Conservation (phyloP, 2,329 filamentous ascomycete species). For the Bipolaris bicolor region DNA sequence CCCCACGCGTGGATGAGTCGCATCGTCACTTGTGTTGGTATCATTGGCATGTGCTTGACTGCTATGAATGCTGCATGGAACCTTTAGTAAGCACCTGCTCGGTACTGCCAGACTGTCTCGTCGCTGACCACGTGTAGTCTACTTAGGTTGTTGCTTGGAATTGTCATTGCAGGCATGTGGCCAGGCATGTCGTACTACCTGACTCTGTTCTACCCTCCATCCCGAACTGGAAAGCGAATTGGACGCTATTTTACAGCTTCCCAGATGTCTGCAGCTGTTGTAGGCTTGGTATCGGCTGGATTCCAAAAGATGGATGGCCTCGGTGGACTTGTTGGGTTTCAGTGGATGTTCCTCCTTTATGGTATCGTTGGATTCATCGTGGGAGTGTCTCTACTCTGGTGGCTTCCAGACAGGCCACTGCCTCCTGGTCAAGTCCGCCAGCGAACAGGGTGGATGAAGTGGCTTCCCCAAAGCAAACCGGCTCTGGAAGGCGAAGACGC, state of each 20-base stretch:
- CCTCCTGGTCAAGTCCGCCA: constrained; percentile 69
- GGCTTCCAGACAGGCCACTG: constrained; percentile 83
- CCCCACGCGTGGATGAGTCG: constrained; percentile 91
- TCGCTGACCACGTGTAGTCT: constrained; percentile 52
- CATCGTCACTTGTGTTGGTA: constrained; percentile 84
- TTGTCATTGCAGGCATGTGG: constrained; percentile 94
- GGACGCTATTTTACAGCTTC: constrained; percentile 88
- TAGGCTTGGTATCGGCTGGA: constrained; percentile 86
- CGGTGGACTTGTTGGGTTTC: constrained; percentile 78
- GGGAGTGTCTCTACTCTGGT: constrained; percentile 80
- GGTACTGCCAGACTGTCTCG: not conserved
- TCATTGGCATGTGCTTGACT: constrained; percentile 83
- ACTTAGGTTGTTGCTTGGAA: constrained; percentile 81
- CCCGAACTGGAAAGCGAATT: constrained; percentile 83
- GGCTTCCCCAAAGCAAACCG: constrained; percentile 71
- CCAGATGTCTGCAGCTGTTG: constrained; percentile 86
- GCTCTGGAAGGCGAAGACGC: constrained; percentile 80
- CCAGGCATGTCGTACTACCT: constrained; percentile 93
- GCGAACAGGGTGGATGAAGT: constrained; percentile 63
- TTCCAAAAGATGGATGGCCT: constrained; percentile 89
- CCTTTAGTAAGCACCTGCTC: constrained; percentile 67
- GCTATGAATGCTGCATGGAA: constrained; percentile 84
- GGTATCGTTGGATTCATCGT: constrained; percentile 76
- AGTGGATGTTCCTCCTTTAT: constrained; percentile 93
- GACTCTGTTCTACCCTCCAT: constrained; percentile 89